Conservation (phyloP, 768 basidiomycete genomes). For the Rhodotorula toruloides region DNA sequence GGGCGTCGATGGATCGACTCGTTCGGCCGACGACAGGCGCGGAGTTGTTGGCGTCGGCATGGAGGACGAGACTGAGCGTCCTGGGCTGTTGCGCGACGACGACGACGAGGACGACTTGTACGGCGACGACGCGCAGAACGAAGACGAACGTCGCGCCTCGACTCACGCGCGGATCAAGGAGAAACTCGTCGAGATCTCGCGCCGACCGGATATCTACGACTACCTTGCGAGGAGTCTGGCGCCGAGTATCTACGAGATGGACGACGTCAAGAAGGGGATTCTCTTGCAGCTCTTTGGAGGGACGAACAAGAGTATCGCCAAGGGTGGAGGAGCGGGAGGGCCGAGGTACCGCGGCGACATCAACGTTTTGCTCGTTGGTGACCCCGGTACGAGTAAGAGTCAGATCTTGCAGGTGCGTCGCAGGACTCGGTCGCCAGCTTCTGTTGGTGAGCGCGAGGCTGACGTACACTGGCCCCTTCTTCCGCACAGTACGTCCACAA, state of each 20-base stretch:
- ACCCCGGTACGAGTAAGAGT: constrained; percentile 93
- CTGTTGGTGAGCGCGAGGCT: too few species aligned
- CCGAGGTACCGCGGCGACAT: constrained; percentile 97
- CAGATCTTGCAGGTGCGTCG: constrained; percentile 77
- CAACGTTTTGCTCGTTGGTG: constrained; percentile 93
- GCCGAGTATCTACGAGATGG: constrained; percentile 95
- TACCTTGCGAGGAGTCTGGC: constrained; percentile 77
- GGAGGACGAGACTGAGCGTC: constrained; percentile 57
- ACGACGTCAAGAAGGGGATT: constrained; percentile 98
- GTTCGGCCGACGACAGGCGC: constrained; percentile 52
- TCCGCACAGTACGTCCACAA: constrained; percentile 85
- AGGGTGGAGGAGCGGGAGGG: constrained; percentile 90
- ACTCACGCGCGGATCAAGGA: constrained; percentile 54
- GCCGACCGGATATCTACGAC: constrained; percentile 76
- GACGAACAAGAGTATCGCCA: constrained; percentile 88
- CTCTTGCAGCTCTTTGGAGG: constrained; percentile 93
- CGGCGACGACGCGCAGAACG: constrained; percentile 45
- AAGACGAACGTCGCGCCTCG: constrained; percentile 49
- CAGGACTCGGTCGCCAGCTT: too few species aligned
- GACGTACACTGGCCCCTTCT: too few species aligned
- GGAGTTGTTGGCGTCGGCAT: constrained; percentile 68
- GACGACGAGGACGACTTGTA: constrained; percentile 43
- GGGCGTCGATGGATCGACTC: constrained; percentile 71
- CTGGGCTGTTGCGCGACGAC: constrained; percentile 45
- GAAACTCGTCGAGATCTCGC: constrained; percentile 66